These are phyloP conservation scores for Alternaria burnsii DNA, from an alignment of 2,329 filamentous ascomycete genomes.

Conservation along the genomic window DNA sequence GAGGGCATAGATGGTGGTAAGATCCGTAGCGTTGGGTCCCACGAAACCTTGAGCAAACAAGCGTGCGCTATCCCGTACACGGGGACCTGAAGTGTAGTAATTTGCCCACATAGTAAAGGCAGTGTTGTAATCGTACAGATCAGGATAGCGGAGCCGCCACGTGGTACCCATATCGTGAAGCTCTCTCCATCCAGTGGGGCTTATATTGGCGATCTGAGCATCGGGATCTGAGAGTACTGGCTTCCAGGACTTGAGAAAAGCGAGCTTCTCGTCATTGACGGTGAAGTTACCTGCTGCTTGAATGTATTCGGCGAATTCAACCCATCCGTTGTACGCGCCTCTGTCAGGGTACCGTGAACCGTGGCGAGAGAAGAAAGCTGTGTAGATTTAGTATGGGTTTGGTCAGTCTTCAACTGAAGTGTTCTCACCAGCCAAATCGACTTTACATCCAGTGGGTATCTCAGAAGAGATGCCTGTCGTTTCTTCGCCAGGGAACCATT, in stretches of 20 bases:
- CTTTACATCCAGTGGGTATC: slow-evolving; percentile 64
- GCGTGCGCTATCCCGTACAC: slow-evolving; percentile 69
- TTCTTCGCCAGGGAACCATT: slow-evolving; percentile 55
- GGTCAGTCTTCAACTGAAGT: not conserved
- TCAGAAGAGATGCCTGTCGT: slow-evolving; percentile 64
- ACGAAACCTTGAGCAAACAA: slow-evolving; percentile 70
- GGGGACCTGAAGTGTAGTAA: slow-evolving; percentile 62
- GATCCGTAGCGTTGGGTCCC: slow-evolving; percentile 62
- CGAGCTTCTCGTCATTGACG: slow-evolving; percentile 59
- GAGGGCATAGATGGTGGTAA: slow-evolving; percentile 66
- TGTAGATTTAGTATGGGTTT: not conserved
- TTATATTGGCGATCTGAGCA: slow-evolving; percentile 66
- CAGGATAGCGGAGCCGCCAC: slow-evolving; percentile 55
- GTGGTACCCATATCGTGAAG: slow-evolving; percentile 64
- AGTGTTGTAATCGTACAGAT: slow-evolving; percentile 59
- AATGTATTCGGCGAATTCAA: slow-evolving; percentile 56
- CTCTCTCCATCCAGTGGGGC: slow-evolving; percentile 70
- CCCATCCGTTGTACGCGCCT: slow-evolving; percentile 68
- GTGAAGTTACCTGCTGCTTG: slow-evolving; percentile 59
- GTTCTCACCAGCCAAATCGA: slow-evolving; percentile 61
- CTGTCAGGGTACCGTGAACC: slow-evolving; percentile 70
- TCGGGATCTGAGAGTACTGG: slow-evolving; percentile 64
- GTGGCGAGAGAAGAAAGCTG: slow-evolving; percentile 66
- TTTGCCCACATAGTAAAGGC: slow-evolving; percentile 71
- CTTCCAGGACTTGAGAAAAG: slow-evolving; percentile 67